Evolutionary conservation across 495 filamentous ascomycete species (phyloP).

Genomic region (Penicillium arizonense): DNA sequence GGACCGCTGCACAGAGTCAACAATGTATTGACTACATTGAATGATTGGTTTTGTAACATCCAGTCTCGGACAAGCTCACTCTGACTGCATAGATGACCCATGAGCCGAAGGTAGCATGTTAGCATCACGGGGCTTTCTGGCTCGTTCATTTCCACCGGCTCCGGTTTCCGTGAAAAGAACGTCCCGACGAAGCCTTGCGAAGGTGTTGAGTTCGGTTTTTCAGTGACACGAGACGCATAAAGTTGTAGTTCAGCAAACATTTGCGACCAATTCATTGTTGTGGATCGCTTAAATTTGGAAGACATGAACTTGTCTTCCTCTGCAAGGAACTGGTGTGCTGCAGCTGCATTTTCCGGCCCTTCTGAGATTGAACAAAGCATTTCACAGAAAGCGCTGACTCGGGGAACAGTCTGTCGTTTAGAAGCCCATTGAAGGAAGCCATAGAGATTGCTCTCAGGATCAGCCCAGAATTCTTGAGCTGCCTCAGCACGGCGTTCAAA

Average conservation of each 20-base stretch:
- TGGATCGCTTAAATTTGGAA: conserved; percentile 72
- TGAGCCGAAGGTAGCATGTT: conserved; percentile 85
- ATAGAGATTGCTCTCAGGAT: conserved; percentile 82
- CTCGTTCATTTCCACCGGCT: conserved; percentile 67
- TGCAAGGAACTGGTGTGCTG: conserved; percentile 82
- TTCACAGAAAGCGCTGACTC: conserved; percentile 93
- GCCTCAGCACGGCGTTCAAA: conserved; percentile 80
- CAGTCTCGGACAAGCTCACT: conserved; percentile 66
- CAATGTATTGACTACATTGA: conserved; percentile 62
- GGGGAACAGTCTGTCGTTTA: conserved; percentile 83
- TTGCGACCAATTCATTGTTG: conserved; percentile 83
- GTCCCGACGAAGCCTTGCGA: conserved; percentile 56
- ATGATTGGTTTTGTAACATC: conserved; percentile 61
- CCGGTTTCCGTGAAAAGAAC: conserved; percentile 60
- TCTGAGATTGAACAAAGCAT: conserved; percentile 84
- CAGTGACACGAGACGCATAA: conserved; percentile 66
- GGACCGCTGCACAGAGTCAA: conserved; percentile 66
- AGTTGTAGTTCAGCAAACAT: conserved; percentile 87
- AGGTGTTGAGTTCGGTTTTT: conserved; percentile 50
- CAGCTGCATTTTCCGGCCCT: conserved; percentile 72
- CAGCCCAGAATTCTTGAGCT: conserved; percentile 84
- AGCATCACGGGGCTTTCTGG: conserved; percentile 90
- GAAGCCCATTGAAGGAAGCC: conserved; percentile 97
- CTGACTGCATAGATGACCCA: conserved; percentile 70
- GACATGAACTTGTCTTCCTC: conserved; percentile 76